These are phyloP conservation scores for Cutaneotrichosporon dermatis DNA, from an alignment of 1,284 basidiomycete genomes.

Conservation along the genomic window DNA sequence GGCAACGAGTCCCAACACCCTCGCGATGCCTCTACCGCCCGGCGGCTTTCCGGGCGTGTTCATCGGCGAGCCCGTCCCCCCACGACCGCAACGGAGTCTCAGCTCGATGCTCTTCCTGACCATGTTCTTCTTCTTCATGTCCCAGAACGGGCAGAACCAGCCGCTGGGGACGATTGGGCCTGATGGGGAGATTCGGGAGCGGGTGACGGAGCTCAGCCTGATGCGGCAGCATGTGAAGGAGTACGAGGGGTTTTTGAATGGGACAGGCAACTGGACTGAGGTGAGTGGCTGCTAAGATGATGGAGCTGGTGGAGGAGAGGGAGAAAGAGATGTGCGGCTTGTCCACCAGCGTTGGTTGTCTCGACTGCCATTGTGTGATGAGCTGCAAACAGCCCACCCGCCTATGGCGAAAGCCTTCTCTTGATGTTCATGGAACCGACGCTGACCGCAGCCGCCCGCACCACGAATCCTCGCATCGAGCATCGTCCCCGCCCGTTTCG, in stretches of 20 bases:
- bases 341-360: no score
- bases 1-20: background rate
- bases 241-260: conserved; percentile 33
- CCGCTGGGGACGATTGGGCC: conserved; percentile 27
- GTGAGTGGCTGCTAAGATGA: conserved; percentile 20
- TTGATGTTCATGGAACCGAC: no score
- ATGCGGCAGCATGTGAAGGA: conserved; percentile 28
- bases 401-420: no score
- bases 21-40: conserved; percentile 1
- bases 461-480: conserved; percentile 26
- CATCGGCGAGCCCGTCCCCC: conserved; percentile 13
- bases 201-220: conserved; percentile 35
- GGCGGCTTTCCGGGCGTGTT: conserved; percentile 14
- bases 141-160: conserved; percentile 37
- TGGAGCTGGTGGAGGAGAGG: background rate
- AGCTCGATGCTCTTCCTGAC: conserved; percentile 34
- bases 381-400: no score
- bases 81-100: conserved; percentile 31
- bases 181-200: conserved; percentile 33
- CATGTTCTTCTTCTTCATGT: conserved; percentile 43
- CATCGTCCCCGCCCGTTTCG: conserved; percentile 32
- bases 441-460: conserved; percentile 25
- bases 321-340: no score
- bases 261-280: conserved; percentile 40
- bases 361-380: no score